Evolutionary conservation across 371 early-diverging fungal genomes (phyloP).

Genomic region (Mucor saturninus): DNA sequence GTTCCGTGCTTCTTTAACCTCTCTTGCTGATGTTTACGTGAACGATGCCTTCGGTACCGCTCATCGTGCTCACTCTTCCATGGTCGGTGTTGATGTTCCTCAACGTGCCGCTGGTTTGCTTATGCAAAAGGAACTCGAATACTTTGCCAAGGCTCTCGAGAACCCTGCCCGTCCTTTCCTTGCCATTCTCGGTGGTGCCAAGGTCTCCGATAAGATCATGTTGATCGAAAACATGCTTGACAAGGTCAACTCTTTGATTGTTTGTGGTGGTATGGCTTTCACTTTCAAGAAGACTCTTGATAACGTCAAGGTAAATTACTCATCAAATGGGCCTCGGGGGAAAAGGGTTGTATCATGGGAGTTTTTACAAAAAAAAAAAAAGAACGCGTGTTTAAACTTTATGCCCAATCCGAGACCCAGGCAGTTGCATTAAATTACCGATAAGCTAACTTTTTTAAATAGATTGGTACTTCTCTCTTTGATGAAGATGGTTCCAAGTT

Average conservation of each 20-base stretch:
- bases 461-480: slow-evolving; percentile 94
- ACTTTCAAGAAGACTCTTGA: slow-evolving; percentile 95
- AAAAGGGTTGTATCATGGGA: slow-evolving; percentile 18
- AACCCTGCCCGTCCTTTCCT: slow-evolving; percentile 94
- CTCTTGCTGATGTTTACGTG: slow-evolving; percentile 96
- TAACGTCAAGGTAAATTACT: slow-evolving; percentile 67
- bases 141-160: slow-evolving; percentile 96
- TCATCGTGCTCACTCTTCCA: slow-evolving; percentile 96
- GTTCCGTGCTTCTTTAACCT: slow-evolving; percentile 92
- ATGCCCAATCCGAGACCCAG: slow-evolving; percentile 1
- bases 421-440: slow-evolving; percentile 3
- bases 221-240: slow-evolving; percentile 96
- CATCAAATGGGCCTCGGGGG: background rate
- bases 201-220: slow-evolving; percentile 98
- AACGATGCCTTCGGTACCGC: slow-evolving; percentile 99
- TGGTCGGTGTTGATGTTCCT: slow-evolving; percentile 95
- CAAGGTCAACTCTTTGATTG: slow-evolving; percentile 88
- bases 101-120: slow-evolving; percentile 95
- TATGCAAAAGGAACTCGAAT: slow-evolving; percentile 99
- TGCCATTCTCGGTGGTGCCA: slow-evolving; percentile 98
- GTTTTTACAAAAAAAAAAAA: slow-evolving; percentile 17
- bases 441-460: slow-evolving; percentile 12
- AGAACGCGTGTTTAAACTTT: slow-evolving; percentile 10
- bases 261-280: slow-evolving; percentile 98
- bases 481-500: slow-evolving; percentile 90